phyloP scores from a whole-genome alignment of 2,329 filamentous ascomycete genomes.

The Penicillium sp. region DNA sequence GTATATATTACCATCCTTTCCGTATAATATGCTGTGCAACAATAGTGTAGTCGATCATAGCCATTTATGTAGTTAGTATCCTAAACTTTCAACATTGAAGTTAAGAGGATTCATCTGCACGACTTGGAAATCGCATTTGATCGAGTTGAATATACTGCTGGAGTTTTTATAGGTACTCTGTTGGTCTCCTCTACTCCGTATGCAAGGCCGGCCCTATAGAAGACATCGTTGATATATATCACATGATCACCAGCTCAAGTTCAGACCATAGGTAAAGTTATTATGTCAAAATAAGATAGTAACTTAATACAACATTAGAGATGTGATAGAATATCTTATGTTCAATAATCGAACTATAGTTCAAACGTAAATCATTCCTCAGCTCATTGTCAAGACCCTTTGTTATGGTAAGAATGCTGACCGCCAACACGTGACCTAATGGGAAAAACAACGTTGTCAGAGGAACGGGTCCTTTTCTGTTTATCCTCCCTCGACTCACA shows the following conservation, averaged over 20 bases:
- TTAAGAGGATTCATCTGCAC: too few species aligned
- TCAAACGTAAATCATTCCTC: background rate
- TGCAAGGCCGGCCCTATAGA: too few species aligned
- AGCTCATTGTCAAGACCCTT: background rate
- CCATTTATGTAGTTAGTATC: too few species aligned
- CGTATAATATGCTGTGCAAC: too few species aligned
- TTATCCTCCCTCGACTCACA: conserved; percentile 35
- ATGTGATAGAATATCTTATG: background rate
- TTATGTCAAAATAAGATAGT: too few species aligned
- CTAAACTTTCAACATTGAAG: too few species aligned
- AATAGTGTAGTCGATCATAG: too few species aligned
- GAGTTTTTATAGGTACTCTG: too few species aligned
- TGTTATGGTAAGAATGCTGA: conserved; percentile 27
- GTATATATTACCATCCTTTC: background rate
- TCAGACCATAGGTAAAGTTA: background rate
- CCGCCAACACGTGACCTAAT: conserved; percentile 33
- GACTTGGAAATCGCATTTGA: too few species aligned
- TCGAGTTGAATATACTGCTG: too few species aligned
- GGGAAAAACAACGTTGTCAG: conserved; percentile 40
- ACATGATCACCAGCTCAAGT: background rate
- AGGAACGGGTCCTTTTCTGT: conserved; percentile 42
- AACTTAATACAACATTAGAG: background rate
- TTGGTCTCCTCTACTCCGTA: too few species aligned
- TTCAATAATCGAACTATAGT: background rate
- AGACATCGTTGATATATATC: background rate